Conservation (phyloP, 176 grass and related monocot species). For the Rhipidocladum racemiflorum region DNA sequence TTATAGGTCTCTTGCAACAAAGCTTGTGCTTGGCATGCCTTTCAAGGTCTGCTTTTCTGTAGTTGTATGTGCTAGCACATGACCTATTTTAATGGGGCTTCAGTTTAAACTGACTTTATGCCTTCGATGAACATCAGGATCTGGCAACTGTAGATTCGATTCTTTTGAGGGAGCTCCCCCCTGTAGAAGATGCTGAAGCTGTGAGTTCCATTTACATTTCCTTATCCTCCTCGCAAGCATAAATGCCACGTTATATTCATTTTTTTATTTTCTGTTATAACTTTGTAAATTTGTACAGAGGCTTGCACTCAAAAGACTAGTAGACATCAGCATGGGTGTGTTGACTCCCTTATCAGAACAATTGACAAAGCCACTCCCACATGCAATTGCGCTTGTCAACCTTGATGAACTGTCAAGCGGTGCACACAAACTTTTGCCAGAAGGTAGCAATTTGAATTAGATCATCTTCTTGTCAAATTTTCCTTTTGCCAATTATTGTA, state of each 20-base stretch:
- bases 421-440: conserved; percentile 86
- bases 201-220: conserved; percentile 44
- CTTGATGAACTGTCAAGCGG: conserved; percentile 77
- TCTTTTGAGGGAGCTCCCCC: conserved; percentile 89
- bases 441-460: conserved; percentile 54
- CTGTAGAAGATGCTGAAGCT: conserved; percentile 81
- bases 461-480: not conserved
- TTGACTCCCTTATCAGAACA: conserved; percentile 83
- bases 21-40: conserved; percentile 95
- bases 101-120: conserved; percentile 22
- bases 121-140: conserved; percentile 62
- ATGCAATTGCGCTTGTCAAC: conserved; percentile 84
- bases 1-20: conserved; percentile 81
- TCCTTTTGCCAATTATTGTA: not conserved
- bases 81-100: conserved; percentile 19
- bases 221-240: not conserved
- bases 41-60: conserved; percentile 85
- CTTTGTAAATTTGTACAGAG: conserved; percentile 65
- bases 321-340: conserved; percentile 91
- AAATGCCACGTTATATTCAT: not conserved
- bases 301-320: conserved; percentile 91
- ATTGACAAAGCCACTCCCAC: conserved; percentile 78
- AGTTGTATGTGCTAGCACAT: conserved; percentile 17
- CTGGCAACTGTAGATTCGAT: conserved; percentile 96
- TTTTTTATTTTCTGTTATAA: not conserved